Conservation (phyloP, 345 rosid genomes). For the Laguncularia racemosa region DNA sequence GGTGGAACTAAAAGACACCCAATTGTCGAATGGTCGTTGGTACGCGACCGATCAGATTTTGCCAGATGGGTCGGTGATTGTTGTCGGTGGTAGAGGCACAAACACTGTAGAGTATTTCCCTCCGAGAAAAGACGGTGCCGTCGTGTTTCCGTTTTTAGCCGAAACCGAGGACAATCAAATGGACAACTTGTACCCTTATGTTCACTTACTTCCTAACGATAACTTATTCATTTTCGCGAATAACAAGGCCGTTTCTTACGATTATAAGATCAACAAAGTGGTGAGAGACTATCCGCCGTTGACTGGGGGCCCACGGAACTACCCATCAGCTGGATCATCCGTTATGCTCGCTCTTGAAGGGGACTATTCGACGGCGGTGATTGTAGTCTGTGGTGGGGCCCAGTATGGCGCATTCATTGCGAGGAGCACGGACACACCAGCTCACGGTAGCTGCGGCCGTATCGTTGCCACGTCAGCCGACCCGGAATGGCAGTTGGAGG, state of each 20-base stretch:
- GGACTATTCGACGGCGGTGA: conserved; percentile 43
- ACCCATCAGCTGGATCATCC: conserved; percentile 83
- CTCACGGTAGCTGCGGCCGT: conserved; percentile 60
- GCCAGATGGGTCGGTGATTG: conserved; percentile 65
- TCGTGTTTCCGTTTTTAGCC: conserved; percentile 54
- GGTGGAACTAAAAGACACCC: conserved; percentile 49
- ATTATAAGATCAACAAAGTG: conserved; percentile 37
- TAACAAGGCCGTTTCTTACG: conserved; percentile 58
- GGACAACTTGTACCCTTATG: conserved; percentile 88
- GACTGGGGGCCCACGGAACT: conserved; percentile 77
- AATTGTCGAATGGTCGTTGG: conserved; percentile 51
- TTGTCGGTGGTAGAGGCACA: conserved; percentile 61
- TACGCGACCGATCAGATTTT: conserved; percentile 62
- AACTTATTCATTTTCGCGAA: conserved; percentile 79
- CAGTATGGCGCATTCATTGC: conserved; percentile 56
- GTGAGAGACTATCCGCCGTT: conserved; percentile 53
- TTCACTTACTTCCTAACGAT: conserved; percentile 83
- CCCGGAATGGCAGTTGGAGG: conserved; percentile 69
- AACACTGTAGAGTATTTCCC: conserved; percentile 63
- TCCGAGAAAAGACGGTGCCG: conserved; percentile 46
- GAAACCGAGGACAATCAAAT: conserved; percentile 67
- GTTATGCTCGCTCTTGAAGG: conserved; percentile 57
- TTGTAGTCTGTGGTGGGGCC: conserved; percentile 85
- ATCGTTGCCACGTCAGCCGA: conserved; percentile 37
- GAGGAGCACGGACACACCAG: conserved; percentile 41